These are phyloP conservation scores for Dioscorea cayenensis DNA, from an alignment of 116 monocot genomes.

Conservation along the genomic window DNA sequence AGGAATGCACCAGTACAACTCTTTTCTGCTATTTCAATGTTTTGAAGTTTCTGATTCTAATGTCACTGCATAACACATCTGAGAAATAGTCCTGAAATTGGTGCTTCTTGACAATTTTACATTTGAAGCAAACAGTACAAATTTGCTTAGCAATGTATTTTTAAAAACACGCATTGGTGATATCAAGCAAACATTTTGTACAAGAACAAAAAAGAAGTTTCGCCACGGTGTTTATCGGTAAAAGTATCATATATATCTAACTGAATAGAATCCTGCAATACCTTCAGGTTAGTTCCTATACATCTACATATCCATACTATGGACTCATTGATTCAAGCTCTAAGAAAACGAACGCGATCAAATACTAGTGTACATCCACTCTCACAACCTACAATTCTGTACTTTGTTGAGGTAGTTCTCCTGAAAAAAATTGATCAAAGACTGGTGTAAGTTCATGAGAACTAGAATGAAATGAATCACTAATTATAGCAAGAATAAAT, in stretches of 20 bases:
- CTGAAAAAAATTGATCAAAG: neutral
- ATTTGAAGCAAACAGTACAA: too few relatives aligned
- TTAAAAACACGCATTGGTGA: neutral
- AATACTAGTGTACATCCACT: constrained; percentile 1
- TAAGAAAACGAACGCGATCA: neutral
- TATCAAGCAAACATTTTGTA: neutral
- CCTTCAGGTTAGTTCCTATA: neutral
- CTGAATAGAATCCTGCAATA: neutral
- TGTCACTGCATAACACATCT: neutral
- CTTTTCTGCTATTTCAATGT: neutral
- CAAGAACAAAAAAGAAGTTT: neutral
- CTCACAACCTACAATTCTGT: neutral
- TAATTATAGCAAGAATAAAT: too few relatives aligned
- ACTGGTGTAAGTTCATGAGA: neutral
- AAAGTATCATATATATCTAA: neutral
- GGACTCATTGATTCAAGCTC: neutral
- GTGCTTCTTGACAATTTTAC: too few relatives aligned
- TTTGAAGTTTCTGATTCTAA: neutral
- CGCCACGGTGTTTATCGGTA: neutral
- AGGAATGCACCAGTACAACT: neutral
- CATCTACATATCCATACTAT: neutral
- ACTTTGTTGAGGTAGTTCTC: neutral
- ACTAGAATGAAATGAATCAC: neutral
- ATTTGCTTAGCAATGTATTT: too few relatives aligned
- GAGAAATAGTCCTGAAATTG: neutral